These are phyloP conservation scores for Antitrichia curtipendula DNA, from an alignment of 225 moss, liverwort and hornwort genomes.

Conservation along the genomic window DNA sequence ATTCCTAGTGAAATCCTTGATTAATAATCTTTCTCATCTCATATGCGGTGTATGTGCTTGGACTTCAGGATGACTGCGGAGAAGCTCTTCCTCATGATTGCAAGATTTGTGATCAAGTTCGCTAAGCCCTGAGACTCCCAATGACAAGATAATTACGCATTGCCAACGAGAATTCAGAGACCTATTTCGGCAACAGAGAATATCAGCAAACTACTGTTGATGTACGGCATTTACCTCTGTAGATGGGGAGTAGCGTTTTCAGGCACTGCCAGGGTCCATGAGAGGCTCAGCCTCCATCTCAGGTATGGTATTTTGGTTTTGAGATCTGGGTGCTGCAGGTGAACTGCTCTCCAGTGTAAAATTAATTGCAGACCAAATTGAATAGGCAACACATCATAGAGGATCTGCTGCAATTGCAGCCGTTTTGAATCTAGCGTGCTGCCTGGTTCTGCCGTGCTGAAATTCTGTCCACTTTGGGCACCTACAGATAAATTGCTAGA, in stretches of 20 bases:
- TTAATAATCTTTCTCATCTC: neutral
- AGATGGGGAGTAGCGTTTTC: neutral
- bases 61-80: constrained; percentile 40
- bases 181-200: neutral
- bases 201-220: neutral
- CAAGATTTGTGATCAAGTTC: constrained; percentile 35
- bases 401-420: neutral
- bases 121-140: constrained; percentile 18
- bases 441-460: neutral
- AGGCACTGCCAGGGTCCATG: neutral
- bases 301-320: neutral
- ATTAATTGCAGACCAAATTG: neutral
- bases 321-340: neutral
- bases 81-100: constrained; percentile 43
- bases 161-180: neutral
- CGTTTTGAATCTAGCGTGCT: neutral
- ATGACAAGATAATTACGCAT: neutral
- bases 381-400: neutral
- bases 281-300: neutral
- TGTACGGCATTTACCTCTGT: neutral
- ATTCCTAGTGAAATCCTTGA: neutral
- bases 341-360: neutral
- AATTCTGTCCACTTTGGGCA: neutral
- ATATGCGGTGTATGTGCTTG: neutral
- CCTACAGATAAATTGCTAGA: neutral